A percentile compares a stretch with the other conserved stretches of the same genome.
phyloP scores from a whole-genome alignment of 2,329 filamentous ascomycete species.

The Cercospora nicotianae region DNA sequence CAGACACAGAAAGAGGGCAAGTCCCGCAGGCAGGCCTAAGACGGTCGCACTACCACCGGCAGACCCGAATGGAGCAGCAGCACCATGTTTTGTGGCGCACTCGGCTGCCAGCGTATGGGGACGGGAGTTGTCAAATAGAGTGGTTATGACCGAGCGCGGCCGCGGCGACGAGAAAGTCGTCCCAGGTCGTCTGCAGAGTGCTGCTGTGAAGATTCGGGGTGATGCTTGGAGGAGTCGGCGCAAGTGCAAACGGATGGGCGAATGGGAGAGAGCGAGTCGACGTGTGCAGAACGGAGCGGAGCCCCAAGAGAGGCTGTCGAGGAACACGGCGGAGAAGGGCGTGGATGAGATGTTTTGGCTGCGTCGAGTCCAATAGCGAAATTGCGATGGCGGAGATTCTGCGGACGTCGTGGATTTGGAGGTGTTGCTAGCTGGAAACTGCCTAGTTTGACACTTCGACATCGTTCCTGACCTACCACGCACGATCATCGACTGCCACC shows the following conservation, averaged over 20 bases:
- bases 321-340: not conserved
- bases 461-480: constrained; percentile 3
- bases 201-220: not conserved
- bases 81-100: not conserved
- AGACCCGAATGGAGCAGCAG: not conserved
- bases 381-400: constrained; percentile 9
- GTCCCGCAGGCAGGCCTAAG: not conserved
- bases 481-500: constrained; percentile 10
- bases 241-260: not conserved
- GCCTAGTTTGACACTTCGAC: not conserved
- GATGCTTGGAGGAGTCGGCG: not conserved
- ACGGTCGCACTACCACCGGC: not conserved
- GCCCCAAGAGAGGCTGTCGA: not conserved
- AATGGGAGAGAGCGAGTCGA: constrained; percentile 1
- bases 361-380: not conserved
- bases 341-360: not conserved
- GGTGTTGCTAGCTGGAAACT: not conserved
- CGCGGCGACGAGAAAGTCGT: not conserved
- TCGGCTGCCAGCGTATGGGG: not conserved
- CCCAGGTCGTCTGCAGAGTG: not conserved
- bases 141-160: not conserved
- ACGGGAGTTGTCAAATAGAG: not conserved
- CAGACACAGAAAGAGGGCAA: not conserved
- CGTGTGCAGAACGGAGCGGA: not conserved
- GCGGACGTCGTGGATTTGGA: not conserved